A percentile compares a stretch with the other conserved stretches of the same genome.
These are phyloP conservation scores for Cymbidium sinense DNA, from an alignment of 106 monocot genomes.

Conservation along the genomic window DNA sequence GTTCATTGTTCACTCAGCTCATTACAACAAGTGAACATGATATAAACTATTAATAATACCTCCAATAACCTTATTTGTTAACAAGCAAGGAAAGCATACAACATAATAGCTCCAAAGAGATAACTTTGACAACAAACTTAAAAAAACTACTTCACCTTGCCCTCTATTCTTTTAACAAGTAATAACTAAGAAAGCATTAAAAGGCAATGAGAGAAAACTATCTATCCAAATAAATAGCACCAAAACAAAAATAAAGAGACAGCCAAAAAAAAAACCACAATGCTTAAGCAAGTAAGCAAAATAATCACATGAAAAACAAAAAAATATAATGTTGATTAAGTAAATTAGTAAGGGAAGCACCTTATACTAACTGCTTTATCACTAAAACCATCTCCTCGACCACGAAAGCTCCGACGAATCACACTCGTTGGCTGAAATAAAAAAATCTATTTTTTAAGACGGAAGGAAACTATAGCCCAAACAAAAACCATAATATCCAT, in stretches of 20 bases:
- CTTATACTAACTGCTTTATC: constrained; percentile 89
- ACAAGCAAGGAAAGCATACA: not conserved
- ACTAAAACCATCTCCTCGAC: constrained; percentile 72
- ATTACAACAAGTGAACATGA: not conserved
- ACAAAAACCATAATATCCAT: not conserved
- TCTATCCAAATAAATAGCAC: not conserved
- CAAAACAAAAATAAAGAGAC: not conserved
- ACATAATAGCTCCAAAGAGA: not conserved
- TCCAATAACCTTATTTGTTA: not conserved
- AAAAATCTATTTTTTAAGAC: constrained; percentile 1
- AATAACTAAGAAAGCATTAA: not conserved
- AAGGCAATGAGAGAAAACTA: not conserved
- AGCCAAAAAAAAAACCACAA: not conserved
- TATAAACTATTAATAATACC: not conserved
- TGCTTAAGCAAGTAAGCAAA: not conserved
- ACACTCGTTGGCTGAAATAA: constrained; percentile 60
- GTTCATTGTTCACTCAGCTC: not conserved
- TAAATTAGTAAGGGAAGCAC: constrained; percentile 21
- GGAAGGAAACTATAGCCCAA: not conserved
- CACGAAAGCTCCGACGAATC: constrained; percentile 47
- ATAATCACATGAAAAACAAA: constrained; percentile 2
- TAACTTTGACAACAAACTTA: not conserved
- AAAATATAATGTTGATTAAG: not conserved
- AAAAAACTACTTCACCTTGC: not conserved
- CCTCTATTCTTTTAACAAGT: not conserved